Conservation (phyloP, 2,329 filamentous ascomycete genomes). For the Hysterium pulicare region DNA sequence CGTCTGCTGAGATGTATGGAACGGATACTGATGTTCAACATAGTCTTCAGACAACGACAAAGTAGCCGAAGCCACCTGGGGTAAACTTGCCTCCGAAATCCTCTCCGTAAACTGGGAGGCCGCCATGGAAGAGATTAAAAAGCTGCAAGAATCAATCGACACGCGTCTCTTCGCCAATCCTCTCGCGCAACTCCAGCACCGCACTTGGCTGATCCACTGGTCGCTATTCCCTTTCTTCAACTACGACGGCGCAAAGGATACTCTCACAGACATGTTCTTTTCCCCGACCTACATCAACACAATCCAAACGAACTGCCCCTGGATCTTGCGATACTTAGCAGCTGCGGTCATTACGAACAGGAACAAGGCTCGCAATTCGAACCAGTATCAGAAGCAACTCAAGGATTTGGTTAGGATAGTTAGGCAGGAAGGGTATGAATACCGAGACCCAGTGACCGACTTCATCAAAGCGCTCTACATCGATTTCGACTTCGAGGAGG, state of each 20-base stretch:
- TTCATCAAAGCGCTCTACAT: conserved; percentile 96
- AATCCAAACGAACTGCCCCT: conserved; percentile 95
- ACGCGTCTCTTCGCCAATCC: conserved; percentile 95
- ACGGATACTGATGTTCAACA: too few species aligned
- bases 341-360: conserved; percentile 92
- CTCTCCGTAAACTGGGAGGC: conserved; percentile 92
- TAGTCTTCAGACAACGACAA: conserved; percentile 95
- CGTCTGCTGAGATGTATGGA: too few species aligned
- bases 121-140: conserved; percentile 64
- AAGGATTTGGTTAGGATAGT: conserved; percentile 97
- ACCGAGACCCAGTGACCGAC: conserved; percentile 90
- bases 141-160: conserved; percentile 75
- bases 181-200: conserved; percentile 90
- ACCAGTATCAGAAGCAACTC: conserved; percentile 96
- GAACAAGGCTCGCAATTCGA: conserved; percentile 67
- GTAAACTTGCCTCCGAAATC: conserved; percentile 95
- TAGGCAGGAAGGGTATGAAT: conserved; percentile 96
- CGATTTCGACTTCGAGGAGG: conserved; percentile 96
- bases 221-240: conserved; percentile 99
- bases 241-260: conserved; percentile 85
- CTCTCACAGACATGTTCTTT: conserved; percentile 94
- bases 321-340: conserved; percentile 90
- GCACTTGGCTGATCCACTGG: conserved; percentile 98
- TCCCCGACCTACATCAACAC: conserved; percentile 98
- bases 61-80: conserved; percentile 93